Percentiles rank a stretch among this genome's conserved stretches.
These are phyloP conservation scores for Fomitopsis pulvina DNA, from an alignment of 768 basidiomycete genomes.

Conservation along the genomic window DNA sequence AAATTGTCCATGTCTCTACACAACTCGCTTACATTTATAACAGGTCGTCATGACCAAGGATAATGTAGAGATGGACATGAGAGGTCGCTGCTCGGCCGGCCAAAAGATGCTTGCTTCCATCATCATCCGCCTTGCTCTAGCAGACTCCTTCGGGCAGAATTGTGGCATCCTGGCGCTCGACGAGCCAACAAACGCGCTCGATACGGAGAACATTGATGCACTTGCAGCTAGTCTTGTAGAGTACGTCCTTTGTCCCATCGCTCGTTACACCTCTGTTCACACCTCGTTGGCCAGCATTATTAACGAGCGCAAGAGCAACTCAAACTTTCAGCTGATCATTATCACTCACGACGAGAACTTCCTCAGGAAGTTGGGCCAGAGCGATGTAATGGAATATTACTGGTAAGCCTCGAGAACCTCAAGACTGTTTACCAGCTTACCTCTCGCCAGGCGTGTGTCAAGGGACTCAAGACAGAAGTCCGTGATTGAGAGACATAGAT, in stretches of 20 bases:
- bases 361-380: slow-evolving; percentile 82
- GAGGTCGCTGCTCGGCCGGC: slow-evolving; percentile 95
- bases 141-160: slow-evolving; percentile 96
- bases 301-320: slow-evolving; percentile 80
- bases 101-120: slow-evolving; percentile 99
- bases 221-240: slow-evolving; percentile 88
- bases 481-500: slow-evolving; percentile 63
- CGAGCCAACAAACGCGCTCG: slow-evolving; percentile 96
- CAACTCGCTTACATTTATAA: slow-evolving; percentile 1
- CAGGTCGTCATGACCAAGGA: slow-evolving; percentile 99
- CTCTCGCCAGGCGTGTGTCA: slow-evolving; percentile 60
- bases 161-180: slow-evolving; percentile 97
- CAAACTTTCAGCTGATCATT: slow-evolving; percentile 94
- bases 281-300: slow-evolving; percentile 61
- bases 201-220: slow-evolving; percentile 93
- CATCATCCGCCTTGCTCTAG: slow-evolving; percentile 93
- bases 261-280: neutral
- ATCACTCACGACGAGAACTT: slow-evolving; percentile 98
- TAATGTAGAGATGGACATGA: slow-evolving; percentile 99
- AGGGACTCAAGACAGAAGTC: slow-evolving; percentile 64
- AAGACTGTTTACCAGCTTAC: neutral
- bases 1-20: slow-evolving; percentile 3
- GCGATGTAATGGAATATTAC: slow-evolving; percentile 91
- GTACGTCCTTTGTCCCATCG: slow-evolving; percentile 40
- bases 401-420: slow-evolving; percentile 46